Percentiles rank a stretch among this genome's conserved stretches.
phyloP scores from a whole-genome alignment of 768 basidiomycete species.

The Pholiota conissans region DNA sequence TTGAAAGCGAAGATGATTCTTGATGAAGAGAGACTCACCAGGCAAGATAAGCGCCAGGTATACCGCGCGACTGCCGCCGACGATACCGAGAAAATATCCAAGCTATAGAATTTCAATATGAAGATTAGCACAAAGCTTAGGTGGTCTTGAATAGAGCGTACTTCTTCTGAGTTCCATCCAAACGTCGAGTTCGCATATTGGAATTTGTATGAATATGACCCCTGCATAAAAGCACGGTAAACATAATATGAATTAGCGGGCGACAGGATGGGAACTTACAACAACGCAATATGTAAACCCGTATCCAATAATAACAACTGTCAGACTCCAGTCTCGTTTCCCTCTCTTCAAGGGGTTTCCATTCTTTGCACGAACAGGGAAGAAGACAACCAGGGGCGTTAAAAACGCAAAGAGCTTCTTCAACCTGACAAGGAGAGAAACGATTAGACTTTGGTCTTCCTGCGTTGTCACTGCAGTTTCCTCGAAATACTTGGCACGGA shows the following conservation, averaged over 20 bases:
- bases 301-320: constrained; percentile 50
- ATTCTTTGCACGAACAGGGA: neutral
- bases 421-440: neutral
- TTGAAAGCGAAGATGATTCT: neutral
- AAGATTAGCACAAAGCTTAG: too few species aligned
- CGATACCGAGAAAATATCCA: constrained; percentile 63
- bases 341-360: constrained; percentile 30
- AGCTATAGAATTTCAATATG: too few species aligned
- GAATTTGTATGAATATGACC: constrained; percentile 51
- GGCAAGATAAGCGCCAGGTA: constrained; percentile 60
- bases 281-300: constrained; percentile 47
- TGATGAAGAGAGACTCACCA: constrained; percentile 36
- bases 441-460: neutral
- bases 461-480: neutral
- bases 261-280: constrained; percentile 25
- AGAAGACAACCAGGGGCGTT: neutral
- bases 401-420: neutral
- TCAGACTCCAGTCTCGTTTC: constrained; percentile 63
- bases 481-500: constrained; percentile 28
- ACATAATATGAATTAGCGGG: neutral
- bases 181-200: constrained; percentile 61
- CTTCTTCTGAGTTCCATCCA: constrained; percentile 62
- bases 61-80: constrained; percentile 52
- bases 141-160: constrained; percentile 33
- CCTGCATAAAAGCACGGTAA: constrained; percentile 34